A percentile compares a stretch with the other conserved stretches of the same genome.
Conservation (phyloP, 768 basidiomycete species). For the Rhodosporidiobolus odoratus region DNA sequence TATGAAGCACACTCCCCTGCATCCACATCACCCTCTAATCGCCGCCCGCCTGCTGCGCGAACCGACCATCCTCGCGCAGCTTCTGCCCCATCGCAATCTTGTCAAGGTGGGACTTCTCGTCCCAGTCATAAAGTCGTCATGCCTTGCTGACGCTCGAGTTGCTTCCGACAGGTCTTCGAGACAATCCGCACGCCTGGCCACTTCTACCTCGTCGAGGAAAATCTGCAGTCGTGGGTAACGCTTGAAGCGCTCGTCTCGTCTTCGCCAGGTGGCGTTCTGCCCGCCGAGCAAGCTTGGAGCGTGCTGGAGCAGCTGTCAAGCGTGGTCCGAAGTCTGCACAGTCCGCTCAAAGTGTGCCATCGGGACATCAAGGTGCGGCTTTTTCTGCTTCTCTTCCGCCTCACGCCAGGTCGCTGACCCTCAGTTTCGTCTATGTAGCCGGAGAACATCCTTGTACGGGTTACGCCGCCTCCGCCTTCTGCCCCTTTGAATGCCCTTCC, state of each 20-base stretch:
- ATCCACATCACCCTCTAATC: constrained; percentile 52
- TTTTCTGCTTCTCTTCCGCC: not conserved
- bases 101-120: constrained; percentile 40
- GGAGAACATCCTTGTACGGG: constrained; percentile 43
- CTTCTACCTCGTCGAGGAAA: constrained; percentile 49
- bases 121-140: not conserved
- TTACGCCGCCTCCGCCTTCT: not conserved
- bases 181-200: constrained; percentile 49
- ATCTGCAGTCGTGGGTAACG: constrained; percentile 43
- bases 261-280: constrained; percentile 22
- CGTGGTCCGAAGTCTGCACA: constrained; percentile 47
- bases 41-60: constrained; percentile 49
- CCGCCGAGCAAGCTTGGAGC: constrained; percentile 28
- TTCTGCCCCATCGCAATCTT: constrained; percentile 50
- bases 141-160: not conserved
- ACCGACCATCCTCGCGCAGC: constrained; percentile 49
- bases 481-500: not conserved
- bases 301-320: constrained; percentile 49
- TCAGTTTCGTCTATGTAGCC: constrained; percentile 7
- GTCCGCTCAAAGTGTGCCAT: constrained; percentile 40
- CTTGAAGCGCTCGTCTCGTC: constrained; percentile 45
- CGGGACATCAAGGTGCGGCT: constrained; percentile 42
- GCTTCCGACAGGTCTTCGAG: constrained; percentile 44
- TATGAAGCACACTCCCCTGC: constrained; percentile 50
- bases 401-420: not conserved